Base-by-base conservation (phyloP, 768 basidiomycete species). In the Russula sp. region DNA sequence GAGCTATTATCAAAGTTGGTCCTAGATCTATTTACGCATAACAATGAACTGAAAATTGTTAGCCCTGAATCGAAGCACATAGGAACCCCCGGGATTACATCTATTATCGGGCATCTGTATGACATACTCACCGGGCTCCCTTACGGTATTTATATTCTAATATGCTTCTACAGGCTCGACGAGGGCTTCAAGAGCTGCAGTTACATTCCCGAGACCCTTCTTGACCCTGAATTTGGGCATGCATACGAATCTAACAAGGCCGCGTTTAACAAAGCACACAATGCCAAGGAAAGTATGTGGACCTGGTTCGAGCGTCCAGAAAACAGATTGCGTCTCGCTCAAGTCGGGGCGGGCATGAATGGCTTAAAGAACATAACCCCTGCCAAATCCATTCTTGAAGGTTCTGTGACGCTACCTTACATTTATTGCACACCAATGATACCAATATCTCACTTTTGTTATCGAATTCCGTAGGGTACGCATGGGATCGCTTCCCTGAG, bases 141-240 rank as follows among this genome's bases (percentile, higher is more conserved):
- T n/a, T n/a, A n/a, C n/a, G n/a, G n/a, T 14, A 2, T 49, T 6
- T 11, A 51, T 8, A 40, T n/a, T 5, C 20, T 53, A 11, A 53
- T 36, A 14, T 16, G 8, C 16, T 22, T 24, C n/a, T 16, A 18
- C 9, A 61, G 59, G 5, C 51, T 53, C 40, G 71, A 72, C 52
- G 72, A 72, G 16, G 64, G 44, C 0, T 65, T 68, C 59, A 72
- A 72, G 54, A 52, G 61, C 10, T 62, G 62, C 8, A 67, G 67
- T 0, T 71, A 72, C 53, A 61, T 72, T 10, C 13, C 67, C 1
- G 72, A 74, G 44, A 56, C 64, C 0, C 36, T 75, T 14, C 50
- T 67, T 26, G 64, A 68, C 18, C 61, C 69, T 24, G 58, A 57
- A 18, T 1, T 36, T 9, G 63, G 36, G 8, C 50, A 59, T 26